Evolutionary conservation across 768 basidiomycete species (phyloP), one percentile per base, ranked within the genome.

Genomic region (Inosperma sp.): DNA sequence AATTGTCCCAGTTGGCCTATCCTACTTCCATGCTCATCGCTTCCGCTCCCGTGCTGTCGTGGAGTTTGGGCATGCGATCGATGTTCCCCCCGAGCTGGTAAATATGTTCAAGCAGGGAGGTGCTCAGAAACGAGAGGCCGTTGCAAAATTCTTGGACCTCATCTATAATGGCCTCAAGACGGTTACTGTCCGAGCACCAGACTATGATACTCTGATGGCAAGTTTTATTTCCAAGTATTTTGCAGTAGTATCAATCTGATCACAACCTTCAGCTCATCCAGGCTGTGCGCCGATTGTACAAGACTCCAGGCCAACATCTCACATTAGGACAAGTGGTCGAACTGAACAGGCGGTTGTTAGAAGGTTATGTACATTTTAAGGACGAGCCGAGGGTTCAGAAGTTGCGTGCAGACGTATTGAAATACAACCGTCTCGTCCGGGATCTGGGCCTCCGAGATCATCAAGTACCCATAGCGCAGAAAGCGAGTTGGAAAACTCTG

Each of bases 181-280:
- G 0, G 96, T 99, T 33, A 99, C 96, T 0, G 80, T 98, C 48
- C 77, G 94, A 51, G 92, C 93, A 14, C 93, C 95, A 2, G 96
- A 99, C 65, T 98, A 91, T 65, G 96, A 99, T 58, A 98, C 95
- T 2, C 76, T 99, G 43, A 96, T 98, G 93, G 96, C 90, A 58
- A 49, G 80, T 65, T n/a, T 14, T 36, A 10, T 19, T 6, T 54
- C 27, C 30, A n/a, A n/a, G 41, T 40, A n/a, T 31, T 12, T 37
- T 29, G 22, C 39, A 17, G 31, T 51, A 37, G 6, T 16, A 51
- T 35, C 48, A 45, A 54, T 50, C 30, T 55, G 27, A 48, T 19
- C n/a, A 45, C 44, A 43, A 7, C n/a, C 27, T 36, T 31, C 49
- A 96, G 93, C 80, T 97, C 50, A 92, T 97, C 49, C 95, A 98